Conservation (phyloP, 1,284 basidiomycete species). For the Chiua sp. region DNA sequence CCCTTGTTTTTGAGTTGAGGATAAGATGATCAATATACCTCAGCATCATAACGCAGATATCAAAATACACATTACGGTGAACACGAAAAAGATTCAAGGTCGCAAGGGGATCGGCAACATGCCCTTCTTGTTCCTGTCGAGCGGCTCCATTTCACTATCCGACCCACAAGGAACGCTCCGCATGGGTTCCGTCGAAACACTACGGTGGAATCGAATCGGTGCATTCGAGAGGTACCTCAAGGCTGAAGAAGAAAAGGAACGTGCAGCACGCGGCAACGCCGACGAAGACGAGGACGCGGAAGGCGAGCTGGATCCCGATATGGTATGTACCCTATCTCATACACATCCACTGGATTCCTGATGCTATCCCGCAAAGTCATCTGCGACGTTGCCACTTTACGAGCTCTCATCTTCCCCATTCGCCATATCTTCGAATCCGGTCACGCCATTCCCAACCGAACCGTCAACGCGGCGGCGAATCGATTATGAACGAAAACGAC, state of each 20-base stretch:
- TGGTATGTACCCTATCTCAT: slow-evolving; percentile 19
- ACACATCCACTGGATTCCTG: not conserved
- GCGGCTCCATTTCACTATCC: slow-evolving; percentile 43
- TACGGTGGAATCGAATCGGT: slow-evolving; percentile 35
- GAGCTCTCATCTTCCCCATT: slow-evolving; percentile 34
- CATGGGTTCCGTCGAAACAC: slow-evolving; percentile 27
- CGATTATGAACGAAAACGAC: slow-evolving; percentile 35
- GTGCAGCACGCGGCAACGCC: slow-evolving; percentile 14
- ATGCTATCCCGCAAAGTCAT: slow-evolving; percentile 24
- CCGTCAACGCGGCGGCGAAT: slow-evolving; percentile 34
- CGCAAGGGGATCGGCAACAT: slow-evolving; percentile 62
- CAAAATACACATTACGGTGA: slow-evolving; percentile 65
- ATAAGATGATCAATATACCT: slow-evolving; percentile 8
- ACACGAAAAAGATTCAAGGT: slow-evolving; percentile 49
- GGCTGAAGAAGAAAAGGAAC: slow-evolving; percentile 33
- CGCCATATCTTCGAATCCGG: slow-evolving; percentile 31
- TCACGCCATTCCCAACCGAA: slow-evolving; percentile 37
- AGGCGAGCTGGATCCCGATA: slow-evolving; percentile 33
- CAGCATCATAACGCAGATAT: slow-evolving; percentile 60
- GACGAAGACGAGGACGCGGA: slow-evolving; percentile 29
- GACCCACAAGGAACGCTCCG: slow-evolving; percentile 27
- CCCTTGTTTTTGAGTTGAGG: not conserved
- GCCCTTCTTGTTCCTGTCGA: slow-evolving; percentile 62
- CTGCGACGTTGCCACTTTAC: slow-evolving; percentile 34
- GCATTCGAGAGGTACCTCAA: slow-evolving; percentile 35